These are phyloP conservation scores for Neltuma alba DNA, from an alignment of 306 rosid genomes.

Conservation along the genomic window DNA sequence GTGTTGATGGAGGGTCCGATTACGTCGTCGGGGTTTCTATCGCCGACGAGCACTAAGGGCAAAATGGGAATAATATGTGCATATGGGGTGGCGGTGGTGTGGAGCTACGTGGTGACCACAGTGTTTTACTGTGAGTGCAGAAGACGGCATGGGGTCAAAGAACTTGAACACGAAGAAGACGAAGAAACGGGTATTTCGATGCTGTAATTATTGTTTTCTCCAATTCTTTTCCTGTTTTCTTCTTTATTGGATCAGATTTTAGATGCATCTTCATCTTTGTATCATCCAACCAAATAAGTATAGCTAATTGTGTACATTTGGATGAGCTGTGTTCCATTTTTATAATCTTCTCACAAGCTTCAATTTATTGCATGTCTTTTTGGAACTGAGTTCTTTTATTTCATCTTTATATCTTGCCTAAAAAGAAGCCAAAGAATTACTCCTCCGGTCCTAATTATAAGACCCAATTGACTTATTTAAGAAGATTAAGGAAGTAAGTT, in stretches of 20 bases:
- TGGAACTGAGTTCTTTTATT: not conserved
- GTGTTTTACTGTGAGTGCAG: constrained; percentile 74
- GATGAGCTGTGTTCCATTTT: not conserved
- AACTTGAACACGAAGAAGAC: not conserved
- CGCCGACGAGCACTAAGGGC: constrained; percentile 27
- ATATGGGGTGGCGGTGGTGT: constrained; percentile 57
- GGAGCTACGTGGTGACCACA: constrained; percentile 59
- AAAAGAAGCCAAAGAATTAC: too few species aligned
- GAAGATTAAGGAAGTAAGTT: too few species aligned
- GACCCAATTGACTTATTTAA: too few species aligned
- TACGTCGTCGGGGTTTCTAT: constrained; percentile 17
- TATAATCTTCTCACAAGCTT: not conserved
- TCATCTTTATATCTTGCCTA: not conserved
- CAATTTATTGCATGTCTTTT: not conserved
- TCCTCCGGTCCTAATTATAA: too few species aligned
- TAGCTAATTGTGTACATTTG: not conserved
- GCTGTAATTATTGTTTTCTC: not conserved
- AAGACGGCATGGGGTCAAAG: constrained; percentile 43
- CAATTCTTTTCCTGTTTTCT: too few species aligned
- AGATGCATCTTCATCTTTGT: not conserved
- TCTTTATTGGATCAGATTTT: not conserved
- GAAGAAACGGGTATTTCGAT: constrained; percentile 15
- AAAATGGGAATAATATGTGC: constrained; percentile 49
- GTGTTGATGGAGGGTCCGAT: constrained; percentile 50
- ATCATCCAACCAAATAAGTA: not conserved